phyloP scores from a whole-genome alignment of 2,329 filamentous ascomycete species.

The Trichoderma simmonsii region DNA sequence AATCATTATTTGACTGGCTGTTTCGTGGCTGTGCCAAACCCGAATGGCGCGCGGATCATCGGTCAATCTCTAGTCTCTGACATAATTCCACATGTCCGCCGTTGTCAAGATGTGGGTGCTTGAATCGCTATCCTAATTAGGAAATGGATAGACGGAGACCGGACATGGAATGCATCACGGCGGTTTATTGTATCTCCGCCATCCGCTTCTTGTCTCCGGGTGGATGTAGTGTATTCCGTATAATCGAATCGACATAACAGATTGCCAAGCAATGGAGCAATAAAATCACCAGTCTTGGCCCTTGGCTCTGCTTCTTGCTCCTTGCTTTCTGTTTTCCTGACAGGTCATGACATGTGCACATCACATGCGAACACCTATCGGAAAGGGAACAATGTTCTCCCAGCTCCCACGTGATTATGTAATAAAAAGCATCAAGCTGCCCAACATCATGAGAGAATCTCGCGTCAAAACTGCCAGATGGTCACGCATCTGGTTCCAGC shows the following conservation, averaged over 20 bases:
- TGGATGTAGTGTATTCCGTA: not conserved
- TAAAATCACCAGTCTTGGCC: not conserved
- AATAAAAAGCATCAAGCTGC: constrained; percentile 14
- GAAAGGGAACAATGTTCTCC: not conserved
- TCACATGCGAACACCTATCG: not conserved
- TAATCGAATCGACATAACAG: not conserved
- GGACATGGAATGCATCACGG: not conserved
- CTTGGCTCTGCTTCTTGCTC: not conserved
- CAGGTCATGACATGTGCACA: not conserved
- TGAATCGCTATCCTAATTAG: not conserved
- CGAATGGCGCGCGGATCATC: not conserved
- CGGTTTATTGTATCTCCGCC: not conserved
- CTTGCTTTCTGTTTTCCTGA: not conserved
- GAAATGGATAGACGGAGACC: not conserved
- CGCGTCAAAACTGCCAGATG: constrained; percentile 4
- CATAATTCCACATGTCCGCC: not conserved
- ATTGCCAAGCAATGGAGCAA: not conserved
- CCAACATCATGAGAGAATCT: constrained; percentile 15
- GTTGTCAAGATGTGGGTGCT: not conserved
- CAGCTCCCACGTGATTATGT: constrained; percentile 10
- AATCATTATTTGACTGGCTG: not conserved
- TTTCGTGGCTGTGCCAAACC: constrained; percentile 4
- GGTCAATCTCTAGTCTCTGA: not conserved
- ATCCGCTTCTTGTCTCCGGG: not conserved
- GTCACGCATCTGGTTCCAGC: constrained; percentile 16